Percentiles rank a stretch among this genome's conserved stretches.
Conservation (phyloP, 768 basidiomycete species). For the Tricholoma flavovirens region DNA sequence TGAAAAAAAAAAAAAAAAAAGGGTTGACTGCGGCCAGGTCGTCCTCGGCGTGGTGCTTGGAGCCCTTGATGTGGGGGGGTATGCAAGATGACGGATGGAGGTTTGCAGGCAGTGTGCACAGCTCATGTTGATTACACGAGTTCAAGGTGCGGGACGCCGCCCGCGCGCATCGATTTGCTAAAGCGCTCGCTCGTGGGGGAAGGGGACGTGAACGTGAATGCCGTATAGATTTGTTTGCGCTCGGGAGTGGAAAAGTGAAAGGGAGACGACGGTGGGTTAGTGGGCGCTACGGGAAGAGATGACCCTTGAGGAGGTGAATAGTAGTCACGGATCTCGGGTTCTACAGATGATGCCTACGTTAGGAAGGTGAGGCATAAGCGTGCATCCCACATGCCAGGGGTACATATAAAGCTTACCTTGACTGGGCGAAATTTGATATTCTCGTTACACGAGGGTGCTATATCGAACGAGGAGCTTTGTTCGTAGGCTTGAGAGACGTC, state of each 20-base stretch:
- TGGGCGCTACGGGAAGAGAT: conserved; percentile 22
- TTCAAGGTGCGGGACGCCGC: conserved; percentile 23
- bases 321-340: conserved; percentile 55
- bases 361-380: neutral
- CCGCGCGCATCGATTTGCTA: conserved; percentile 34
- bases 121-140: conserved; percentile 14
- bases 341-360: conserved; percentile 45
- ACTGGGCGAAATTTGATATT: conserved; percentile 35
- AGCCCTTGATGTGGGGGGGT: neutral
- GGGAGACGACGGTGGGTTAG: conserved; percentile 23
- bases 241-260: conserved; percentile 62
- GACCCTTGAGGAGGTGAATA: conserved; percentile 34
- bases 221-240: conserved; percentile 62
- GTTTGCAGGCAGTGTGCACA: neutral
- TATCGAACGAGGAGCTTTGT: conserved; percentile 27
- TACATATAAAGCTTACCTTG: conserved; percentile 31
- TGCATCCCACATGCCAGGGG: conserved; percentile 8
- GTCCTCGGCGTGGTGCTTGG: neutral
- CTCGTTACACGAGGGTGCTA: conserved; percentile 26
- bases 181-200: conserved; percentile 55
- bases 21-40: neutral
- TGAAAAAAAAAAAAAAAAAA: neutral
- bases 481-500: conserved; percentile 73
- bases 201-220: conserved; percentile 77
- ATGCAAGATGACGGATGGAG: neutral